These are phyloP conservation scores for Globisporangium paddicum DNA, from an alignment of 352 stramenopile species.

Conservation along the genomic window DNA sequence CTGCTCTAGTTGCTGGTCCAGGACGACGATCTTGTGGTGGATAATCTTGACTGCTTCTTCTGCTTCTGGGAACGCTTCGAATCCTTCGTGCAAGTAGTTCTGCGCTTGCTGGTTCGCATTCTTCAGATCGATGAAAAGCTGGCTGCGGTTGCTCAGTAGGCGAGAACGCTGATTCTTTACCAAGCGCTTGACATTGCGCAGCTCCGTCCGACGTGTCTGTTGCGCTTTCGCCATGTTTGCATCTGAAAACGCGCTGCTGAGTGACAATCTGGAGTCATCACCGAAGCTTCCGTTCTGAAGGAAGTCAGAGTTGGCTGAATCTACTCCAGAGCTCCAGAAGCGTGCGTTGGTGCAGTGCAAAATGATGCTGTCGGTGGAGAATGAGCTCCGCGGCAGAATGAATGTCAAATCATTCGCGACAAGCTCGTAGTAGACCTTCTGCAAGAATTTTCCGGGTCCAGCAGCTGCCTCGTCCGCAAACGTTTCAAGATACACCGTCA, in stretches of 20 bases:
- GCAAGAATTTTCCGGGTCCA: background rate
- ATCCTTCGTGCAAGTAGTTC: conserved; percentile 83
- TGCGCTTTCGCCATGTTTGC: conserved; percentile 46
- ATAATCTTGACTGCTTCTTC: conserved; percentile 84
- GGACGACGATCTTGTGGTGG: conserved; percentile 70
- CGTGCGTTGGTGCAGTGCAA: conserved; percentile 69
- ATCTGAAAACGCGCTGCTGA: conserved; percentile 30
- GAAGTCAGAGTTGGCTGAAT: conserved; percentile 64
- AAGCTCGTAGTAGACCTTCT: conserved; percentile 48
- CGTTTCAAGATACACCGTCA: conserved; percentile 30
- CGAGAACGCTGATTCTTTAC: conserved; percentile 83
- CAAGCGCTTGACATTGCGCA: conserved; percentile 65
- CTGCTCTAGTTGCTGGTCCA: conserved; percentile 72
- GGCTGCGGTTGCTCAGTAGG: conserved; percentile 75
- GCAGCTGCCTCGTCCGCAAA: conserved; percentile 12
- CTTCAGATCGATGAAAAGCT: conserved; percentile 79
- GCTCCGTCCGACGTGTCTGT: conserved; percentile 53
- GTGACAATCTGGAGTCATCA: conserved; percentile 45
- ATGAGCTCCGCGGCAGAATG: conserved; percentile 71
- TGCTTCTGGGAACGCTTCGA: conserved; percentile 59
- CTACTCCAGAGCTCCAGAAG: conserved; percentile 64
- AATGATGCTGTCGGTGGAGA: conserved; percentile 70
- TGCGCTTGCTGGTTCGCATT: conserved; percentile 77
- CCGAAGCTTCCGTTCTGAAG: conserved; percentile 69
- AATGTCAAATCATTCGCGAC: conserved; percentile 82